phyloP scores from a whole-genome alignment of 2,329 filamentous ascomycete genomes.

The Colletotrichum sojae region DNA sequence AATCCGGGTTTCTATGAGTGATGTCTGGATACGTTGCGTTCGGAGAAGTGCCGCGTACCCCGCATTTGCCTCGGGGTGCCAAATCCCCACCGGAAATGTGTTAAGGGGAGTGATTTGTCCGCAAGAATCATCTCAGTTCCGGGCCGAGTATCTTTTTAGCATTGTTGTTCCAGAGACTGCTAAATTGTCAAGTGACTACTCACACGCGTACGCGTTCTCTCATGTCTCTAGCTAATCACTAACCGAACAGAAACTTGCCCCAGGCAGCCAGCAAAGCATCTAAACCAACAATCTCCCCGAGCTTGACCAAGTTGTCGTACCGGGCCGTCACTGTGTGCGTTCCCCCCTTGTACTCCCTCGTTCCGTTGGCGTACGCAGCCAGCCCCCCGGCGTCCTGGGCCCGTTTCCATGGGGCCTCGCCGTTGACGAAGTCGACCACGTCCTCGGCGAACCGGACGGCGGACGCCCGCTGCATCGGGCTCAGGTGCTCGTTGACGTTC shows the following conservation, averaged over 20 bases:
- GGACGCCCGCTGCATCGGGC: constrained; percentile 48
- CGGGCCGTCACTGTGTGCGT: neutral
- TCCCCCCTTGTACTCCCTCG: constrained; percentile 15
- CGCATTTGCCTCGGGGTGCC: no score
- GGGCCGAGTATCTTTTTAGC: no score
- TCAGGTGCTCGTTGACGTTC: constrained; percentile 58
- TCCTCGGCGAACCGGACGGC: constrained; percentile 52
- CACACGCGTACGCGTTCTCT: no score
- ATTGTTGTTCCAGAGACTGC: no score
- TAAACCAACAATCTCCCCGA: constrained; percentile 10
- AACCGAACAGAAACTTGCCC: constrained; percentile 5
- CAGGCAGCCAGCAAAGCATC: constrained; percentile 10
- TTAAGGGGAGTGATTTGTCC: no score
- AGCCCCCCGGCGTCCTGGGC: constrained; percentile 3
- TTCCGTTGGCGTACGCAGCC: constrained; percentile 2
- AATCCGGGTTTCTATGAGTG: no score
- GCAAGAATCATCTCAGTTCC: no score
- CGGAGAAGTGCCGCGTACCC: no score
- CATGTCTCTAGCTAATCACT: neutral
- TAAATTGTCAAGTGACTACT: no score
- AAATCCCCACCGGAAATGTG: no score
- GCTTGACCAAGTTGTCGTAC: neutral
- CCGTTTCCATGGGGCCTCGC: constrained; percentile 42
- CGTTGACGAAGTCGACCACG: constrained; percentile 55
- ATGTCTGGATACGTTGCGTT: no score